Base-by-base conservation (phyloP, 306 rosid species). In the Argentina anserina region DNA sequence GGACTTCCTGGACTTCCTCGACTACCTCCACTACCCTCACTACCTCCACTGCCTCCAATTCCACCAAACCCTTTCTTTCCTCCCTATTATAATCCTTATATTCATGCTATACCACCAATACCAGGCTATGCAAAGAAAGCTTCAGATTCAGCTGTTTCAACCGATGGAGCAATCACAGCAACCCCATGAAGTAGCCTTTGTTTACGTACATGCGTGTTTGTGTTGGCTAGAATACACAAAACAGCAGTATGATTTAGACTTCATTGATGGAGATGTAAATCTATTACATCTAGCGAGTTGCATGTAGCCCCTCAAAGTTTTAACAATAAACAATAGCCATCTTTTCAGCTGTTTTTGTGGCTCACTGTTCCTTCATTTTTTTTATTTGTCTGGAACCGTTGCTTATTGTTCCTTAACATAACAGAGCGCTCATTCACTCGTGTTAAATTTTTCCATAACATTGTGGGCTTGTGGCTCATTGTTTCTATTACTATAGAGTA, bases 21-120 rank as follows among this genome's bases (percentile, higher is more conserved):
- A 37, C 9, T 70, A 17, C 75, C 75, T 75, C 28, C 23, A 13
- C 25, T 41, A 5, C 78, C 78, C 55, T n/a, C n/a, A 37, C 9
- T 70, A 17, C 75, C 75, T 75, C 65, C 65, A 23, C 9, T 70
- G 17, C 75, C 75, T 75, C 28, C 25, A 14, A 26, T 41, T 10
- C 79, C 79, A 33, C 36, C 36, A 33, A 33, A 33, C 36, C 36
- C 36, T 33, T 33, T 33, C 36, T 33, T 42, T 60, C 75, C 65
- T 52, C 42, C 25, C 8, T 10, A 36, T 8, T 10, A 36, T 8
- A 34, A 52, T 34, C 64, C 37, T 23, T 70, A 2, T 6, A 1
- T 62, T 60, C 59, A 21, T 52, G 45, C 80, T 50, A 28, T 39
- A 14, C 65, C 75, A 53, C 52, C 75, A 7, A 4, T 36, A 33